phyloP scores from a whole-genome alignment of 2,329 filamentous ascomycete species.

The Cladosporium colombiae region DNA sequence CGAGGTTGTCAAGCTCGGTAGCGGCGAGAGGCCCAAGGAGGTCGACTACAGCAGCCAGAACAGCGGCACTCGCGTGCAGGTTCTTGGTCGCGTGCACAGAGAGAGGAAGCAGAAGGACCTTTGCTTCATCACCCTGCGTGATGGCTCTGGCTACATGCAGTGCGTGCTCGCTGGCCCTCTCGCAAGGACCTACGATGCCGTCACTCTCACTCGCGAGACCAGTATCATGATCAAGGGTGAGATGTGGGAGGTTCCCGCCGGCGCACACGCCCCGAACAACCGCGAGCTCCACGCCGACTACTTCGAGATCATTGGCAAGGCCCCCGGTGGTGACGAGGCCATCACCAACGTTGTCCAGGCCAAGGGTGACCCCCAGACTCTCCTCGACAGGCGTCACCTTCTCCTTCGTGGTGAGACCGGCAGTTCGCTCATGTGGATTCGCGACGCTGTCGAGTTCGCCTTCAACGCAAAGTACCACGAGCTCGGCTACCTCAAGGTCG shows the following conservation, averaged over 20 bases:
- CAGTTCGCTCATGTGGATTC: conserved; percentile 84
- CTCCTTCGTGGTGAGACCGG: conserved; percentile 81
- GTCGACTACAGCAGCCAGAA: conserved; percentile 56
- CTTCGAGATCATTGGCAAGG: conserved; percentile 74
- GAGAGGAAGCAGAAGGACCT: conserved; percentile 79
- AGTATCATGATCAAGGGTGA: conserved; percentile 81
- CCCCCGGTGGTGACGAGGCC: conserved; percentile 83
- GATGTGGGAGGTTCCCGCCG: conserved; percentile 76
- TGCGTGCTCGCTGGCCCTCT: conserved; percentile 79
- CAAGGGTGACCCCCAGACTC: conserved; percentile 68
- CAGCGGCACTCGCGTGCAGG: conserved; percentile 73
- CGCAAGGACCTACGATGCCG: conserved; percentile 86
- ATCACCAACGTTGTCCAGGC: conserved; percentile 80
- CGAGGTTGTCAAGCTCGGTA: conserved; percentile 56
- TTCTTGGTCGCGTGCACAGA: conserved; percentile 80
- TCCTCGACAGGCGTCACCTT: conserved; percentile 82
- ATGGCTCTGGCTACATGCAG: conserved; percentile 84
- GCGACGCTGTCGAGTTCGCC: conserved; percentile 75
- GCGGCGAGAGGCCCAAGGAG: conserved; percentile 47
- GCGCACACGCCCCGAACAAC: conserved; percentile 75
- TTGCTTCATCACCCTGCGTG: conserved; percentile 81
- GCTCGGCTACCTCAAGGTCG: conserved; percentile 76
- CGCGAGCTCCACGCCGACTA: conserved; percentile 90
- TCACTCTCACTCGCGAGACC: conserved; percentile 84
- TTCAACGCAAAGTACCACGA: conserved; percentile 81